Conservation (phyloP, 768 basidiomycete genomes). For the Amanita thiersii region DNA sequence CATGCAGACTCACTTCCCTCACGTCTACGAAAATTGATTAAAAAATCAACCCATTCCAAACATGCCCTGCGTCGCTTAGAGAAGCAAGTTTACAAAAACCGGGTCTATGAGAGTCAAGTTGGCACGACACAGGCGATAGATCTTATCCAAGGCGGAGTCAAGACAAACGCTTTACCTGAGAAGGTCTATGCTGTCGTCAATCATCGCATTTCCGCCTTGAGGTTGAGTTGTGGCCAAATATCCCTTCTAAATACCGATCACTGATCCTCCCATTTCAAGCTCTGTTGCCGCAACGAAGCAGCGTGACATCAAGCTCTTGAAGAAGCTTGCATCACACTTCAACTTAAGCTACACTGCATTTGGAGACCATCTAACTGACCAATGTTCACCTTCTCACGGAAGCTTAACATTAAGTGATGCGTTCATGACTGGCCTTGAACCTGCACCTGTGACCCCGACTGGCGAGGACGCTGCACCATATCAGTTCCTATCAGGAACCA, state of each 20-base stretch:
- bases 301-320: constrained; percentile 37
- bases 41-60: constrained; percentile 38
- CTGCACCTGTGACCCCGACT: constrained; percentile 56
- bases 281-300: constrained; percentile 35
- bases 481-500: constrained; percentile 51
- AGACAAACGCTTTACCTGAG: constrained; percentile 78
- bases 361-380: constrained; percentile 29
- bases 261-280: constrained; percentile 15
- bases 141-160: constrained; percentile 58
- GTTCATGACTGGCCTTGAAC: constrained; percentile 45
- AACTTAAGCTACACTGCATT: constrained; percentile 58
- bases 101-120: constrained; percentile 34
- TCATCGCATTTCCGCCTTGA: constrained; percentile 59
- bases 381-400: constrained; percentile 29
- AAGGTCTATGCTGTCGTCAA: constrained; percentile 61
- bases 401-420: constrained; percentile 44
- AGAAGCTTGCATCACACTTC: constrained; percentile 37
- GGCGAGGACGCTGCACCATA: constrained; percentile 37
- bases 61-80: constrained; percentile 45
- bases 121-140: constrained; percentile 78
- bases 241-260: not conserved
- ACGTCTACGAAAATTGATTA: constrained; percentile 37
- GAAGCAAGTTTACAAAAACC: constrained; percentile 31
- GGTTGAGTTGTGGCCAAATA: constrained; percentile 24
- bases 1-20: constrained; percentile 49